These are phyloP conservation scores for Jaapia argillacea DNA, from an alignment of 768 basidiomycete species.

Conservation along the genomic window DNA sequence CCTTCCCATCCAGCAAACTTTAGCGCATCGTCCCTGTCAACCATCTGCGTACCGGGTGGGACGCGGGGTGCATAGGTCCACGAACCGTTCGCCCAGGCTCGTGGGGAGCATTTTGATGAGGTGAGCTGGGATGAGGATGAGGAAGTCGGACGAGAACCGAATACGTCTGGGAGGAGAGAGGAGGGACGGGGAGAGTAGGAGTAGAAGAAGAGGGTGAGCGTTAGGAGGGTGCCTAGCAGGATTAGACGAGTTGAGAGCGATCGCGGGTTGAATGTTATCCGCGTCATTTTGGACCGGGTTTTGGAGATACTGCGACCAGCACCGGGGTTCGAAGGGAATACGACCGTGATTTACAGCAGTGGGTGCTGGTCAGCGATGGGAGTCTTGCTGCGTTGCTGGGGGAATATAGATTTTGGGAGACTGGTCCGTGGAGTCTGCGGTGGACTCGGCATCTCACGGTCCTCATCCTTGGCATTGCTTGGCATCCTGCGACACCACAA, in stretches of 20 bases:
- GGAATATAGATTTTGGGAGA: too few relatives aligned
- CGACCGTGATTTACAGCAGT: too few relatives aligned
- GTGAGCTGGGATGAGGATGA: not conserved
- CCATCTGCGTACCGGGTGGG: slow-evolving; percentile 20
- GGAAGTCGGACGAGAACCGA: not conserved
- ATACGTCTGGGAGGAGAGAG: not conserved
- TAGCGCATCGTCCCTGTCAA: slow-evolving; percentile 31
- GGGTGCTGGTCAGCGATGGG: too few relatives aligned
- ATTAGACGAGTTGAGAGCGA: not conserved
- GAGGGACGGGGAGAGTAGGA: not conserved
- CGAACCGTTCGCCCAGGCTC: not conserved
- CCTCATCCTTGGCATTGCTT: too few relatives aligned
- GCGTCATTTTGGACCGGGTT: too few relatives aligned
- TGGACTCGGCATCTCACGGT: too few relatives aligned
- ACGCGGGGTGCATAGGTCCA: slow-evolving; percentile 5
- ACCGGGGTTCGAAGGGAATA: too few relatives aligned
- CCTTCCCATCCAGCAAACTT: slow-evolving; percentile 47
- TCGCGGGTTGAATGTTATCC: not conserved
- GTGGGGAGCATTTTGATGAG: not conserved
- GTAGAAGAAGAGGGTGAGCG: not conserved
- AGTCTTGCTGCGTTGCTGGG: too few relatives aligned
- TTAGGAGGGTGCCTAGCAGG: not conserved
- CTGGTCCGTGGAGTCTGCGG: too few relatives aligned
- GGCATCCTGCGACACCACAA: too few relatives aligned
- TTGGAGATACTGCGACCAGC: too few relatives aligned